Evolutionary conservation across 306 rosid species (phyloP).

Genomic region (Castanea crenata): DNA sequence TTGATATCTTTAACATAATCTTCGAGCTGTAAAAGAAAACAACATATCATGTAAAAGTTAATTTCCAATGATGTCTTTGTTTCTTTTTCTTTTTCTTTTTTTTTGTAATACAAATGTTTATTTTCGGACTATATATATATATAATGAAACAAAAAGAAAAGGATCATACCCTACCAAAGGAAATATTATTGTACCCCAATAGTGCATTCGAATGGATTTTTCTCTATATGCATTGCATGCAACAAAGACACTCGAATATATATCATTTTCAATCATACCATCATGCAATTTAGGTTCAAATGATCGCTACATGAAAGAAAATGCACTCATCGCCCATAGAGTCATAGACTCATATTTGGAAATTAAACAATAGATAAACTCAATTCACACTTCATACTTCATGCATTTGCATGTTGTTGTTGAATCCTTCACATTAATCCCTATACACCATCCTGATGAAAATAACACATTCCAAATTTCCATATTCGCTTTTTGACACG

Average conservation of each 20-base stretch:
- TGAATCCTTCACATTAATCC: conserved; percentile 21
- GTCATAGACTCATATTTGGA: not conserved
- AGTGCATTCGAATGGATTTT: conserved; percentile 14
- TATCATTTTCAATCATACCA: not conserved
- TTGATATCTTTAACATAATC: no score
- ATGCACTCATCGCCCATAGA: not conserved
- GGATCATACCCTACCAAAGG: not conserved
- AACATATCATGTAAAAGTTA: no score
- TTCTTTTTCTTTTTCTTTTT: no score
- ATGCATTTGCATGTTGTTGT: not conserved
- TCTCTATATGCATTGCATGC: not conserved
- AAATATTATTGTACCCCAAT: conserved; percentile 5
- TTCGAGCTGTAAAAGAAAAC: no score
- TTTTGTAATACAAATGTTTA: no score
- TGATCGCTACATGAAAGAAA: conserved; percentile 15
- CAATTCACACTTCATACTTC: not conserved
- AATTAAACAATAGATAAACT: not conserved
- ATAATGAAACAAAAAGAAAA: not conserved
- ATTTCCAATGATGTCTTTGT: no score
- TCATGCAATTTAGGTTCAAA: not conserved
- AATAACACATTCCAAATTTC: conserved; percentile 1
- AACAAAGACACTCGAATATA: no score
- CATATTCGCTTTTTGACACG: not conserved
- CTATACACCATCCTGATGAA: not conserved
- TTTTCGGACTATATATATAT: no score